Conservation (phyloP, 495 filamentous ascomycete species). For the Tuber aestivum region DNA sequence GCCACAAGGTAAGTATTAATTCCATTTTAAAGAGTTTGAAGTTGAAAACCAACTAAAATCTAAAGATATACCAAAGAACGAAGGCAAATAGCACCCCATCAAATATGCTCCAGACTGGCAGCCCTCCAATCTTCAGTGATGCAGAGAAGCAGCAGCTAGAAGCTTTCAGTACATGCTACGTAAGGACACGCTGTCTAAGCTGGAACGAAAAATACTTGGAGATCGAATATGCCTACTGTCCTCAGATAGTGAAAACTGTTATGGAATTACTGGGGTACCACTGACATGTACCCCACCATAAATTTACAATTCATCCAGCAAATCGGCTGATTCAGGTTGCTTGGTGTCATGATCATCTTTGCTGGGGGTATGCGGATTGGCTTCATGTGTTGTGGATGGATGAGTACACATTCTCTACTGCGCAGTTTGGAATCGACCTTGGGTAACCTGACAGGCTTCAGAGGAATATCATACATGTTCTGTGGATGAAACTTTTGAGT, state of each 20-base stretch:
- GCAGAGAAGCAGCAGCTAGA: neutral
- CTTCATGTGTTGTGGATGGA: constrained; percentile 8
- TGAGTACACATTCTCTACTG: constrained; percentile 12
- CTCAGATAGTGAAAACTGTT: neutral
- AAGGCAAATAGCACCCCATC: neutral
- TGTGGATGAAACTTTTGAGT: constrained; percentile 8
- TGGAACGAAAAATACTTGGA: neutral
- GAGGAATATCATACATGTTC: constrained; percentile 13
- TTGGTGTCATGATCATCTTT: neutral
- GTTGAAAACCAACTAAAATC: too few relatives aligned
- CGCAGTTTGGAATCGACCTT: neutral
- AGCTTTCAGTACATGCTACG: neutral
- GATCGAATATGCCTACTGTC: neutral
- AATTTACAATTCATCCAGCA: neutral
- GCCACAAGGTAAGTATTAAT: neutral
- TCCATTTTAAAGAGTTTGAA: neutral
- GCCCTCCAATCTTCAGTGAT: neutral
- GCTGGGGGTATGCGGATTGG: constrained; percentile 7
- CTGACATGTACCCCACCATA: neutral
- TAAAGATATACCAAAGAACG: neutral
- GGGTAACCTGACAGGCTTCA: neutral
- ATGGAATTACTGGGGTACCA: constrained; percentile 1
- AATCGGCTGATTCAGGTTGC: neutral
- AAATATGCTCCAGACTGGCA: neutral
- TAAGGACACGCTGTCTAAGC: neutral